phyloP scores from a whole-genome alignment of 1,284 basidiomycete species.

The Meripilus lineatus region DNA sequence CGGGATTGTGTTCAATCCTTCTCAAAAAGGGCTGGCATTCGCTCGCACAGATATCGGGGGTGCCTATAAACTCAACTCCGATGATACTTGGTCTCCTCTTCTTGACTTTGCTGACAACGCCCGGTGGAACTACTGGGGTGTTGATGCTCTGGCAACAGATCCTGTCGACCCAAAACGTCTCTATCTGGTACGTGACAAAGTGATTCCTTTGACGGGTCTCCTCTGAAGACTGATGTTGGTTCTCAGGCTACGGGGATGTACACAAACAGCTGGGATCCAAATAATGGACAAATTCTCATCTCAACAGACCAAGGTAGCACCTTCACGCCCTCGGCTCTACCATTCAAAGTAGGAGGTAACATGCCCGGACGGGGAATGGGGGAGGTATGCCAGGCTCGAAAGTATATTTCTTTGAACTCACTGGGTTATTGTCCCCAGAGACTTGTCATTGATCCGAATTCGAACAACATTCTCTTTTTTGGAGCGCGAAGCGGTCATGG shows the following conservation, averaged over 20 bases:
- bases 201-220: background rate
- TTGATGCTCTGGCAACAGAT: slow-evolving; percentile 60
- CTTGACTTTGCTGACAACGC: slow-evolving; percentile 54
- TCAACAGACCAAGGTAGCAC: slow-evolving; percentile 54
- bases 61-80: slow-evolving; percentile 56
- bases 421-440: slow-evolving; percentile 36
- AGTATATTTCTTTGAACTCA: slow-evolving; percentile 1
- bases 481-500: slow-evolving; percentile 61
- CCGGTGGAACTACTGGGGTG: slow-evolving; percentile 61
- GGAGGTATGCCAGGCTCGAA: slow-evolving; percentile 21
- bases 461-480: slow-evolving; percentile 55
- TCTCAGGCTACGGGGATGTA: slow-evolving; percentile 57
- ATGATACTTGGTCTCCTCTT: slow-evolving; percentile 56
- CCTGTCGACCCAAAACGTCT: slow-evolving; percentile 51
- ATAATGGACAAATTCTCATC: slow-evolving; percentile 60
- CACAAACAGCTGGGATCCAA: slow-evolving; percentile 62
- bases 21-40: slow-evolving; percentile 52
- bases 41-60: slow-evolving; percentile 66
- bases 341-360: slow-evolving; percentile 65
- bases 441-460: slow-evolving; percentile 58
- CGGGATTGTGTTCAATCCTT: slow-evolving; percentile 58
- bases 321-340: slow-evolving; percentile 44
- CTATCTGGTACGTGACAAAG: slow-evolving; percentile 46
- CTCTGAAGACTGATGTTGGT: background rate
- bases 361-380: slow-evolving; percentile 62